These are phyloP conservation scores for Fusarium aywerte DNA, from an alignment of 2,329 filamentous ascomycete species.

Conservation along the genomic window DNA sequence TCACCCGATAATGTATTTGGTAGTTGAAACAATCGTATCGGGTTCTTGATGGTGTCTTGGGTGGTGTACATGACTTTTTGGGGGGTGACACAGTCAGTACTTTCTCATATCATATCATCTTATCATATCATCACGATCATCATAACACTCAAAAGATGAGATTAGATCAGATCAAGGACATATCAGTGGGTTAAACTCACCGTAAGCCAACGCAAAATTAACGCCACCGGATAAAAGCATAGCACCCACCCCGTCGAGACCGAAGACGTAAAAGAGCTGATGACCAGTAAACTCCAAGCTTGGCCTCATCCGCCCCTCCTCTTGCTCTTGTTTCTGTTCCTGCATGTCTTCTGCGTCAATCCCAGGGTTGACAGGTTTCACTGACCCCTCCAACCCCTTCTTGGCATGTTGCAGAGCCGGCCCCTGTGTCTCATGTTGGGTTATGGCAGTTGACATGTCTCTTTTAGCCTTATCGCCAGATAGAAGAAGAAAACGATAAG, in stretches of 20 bases:
- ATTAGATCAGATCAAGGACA: not conserved
- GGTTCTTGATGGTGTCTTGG: slow-evolving; percentile 50
- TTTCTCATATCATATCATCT: not conserved
- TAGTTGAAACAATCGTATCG: slow-evolving; percentile 60
- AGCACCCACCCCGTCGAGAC: slow-evolving; percentile 59
- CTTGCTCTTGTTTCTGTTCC: slow-evolving; percentile 16
- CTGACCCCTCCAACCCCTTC: slow-evolving; percentile 20
- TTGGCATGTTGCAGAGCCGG: slow-evolving; percentile 23
- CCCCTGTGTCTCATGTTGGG: slow-evolving; percentile 41
- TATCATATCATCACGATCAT: not conserved
- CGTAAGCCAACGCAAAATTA: slow-evolving; percentile 64
- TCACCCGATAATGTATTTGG: slow-evolving; percentile 63
- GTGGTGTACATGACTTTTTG: slow-evolving; percentile 59
- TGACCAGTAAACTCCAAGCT: slow-evolving; percentile 55
- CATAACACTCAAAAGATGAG: not conserved
- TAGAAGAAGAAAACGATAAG: no score
- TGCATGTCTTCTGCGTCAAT: not conserved
- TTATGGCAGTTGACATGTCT: slow-evolving; percentile 16
- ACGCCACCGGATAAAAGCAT: slow-evolving; percentile 61
- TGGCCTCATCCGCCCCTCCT: slow-evolving; percentile 49
- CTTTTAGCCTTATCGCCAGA: slow-evolving; percentile 9
- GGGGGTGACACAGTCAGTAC: slow-evolving; percentile 1
- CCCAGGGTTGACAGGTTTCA: slow-evolving; percentile 29
- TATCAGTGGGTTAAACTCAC: slow-evolving; percentile 45
- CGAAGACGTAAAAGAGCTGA: slow-evolving; percentile 62